Base-by-base conservation (phyloP, 1,284 basidiomycete species). In the Ganoderma boninense region DNA sequence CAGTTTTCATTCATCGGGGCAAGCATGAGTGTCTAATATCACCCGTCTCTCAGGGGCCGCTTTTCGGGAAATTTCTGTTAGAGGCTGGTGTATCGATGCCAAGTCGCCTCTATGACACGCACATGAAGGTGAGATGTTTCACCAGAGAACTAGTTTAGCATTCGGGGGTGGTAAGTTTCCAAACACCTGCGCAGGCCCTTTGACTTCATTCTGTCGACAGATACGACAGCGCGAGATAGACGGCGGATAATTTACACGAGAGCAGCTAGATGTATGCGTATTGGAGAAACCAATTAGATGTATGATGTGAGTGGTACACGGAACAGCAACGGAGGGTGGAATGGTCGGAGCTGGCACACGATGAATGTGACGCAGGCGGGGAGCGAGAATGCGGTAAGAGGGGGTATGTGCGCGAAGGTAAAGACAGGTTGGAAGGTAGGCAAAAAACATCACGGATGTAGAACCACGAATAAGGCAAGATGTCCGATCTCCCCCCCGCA, bases 191-290 rank as follows among this genome's bases (percentile, higher is more conserved):
- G 16, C 20, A 44, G 40, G 40, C 60, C 23, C 60, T 16, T 26
- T 62, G 40, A 26, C 43, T 42, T 26, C 38, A 62, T 62, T 43
- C n/a, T n/a, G 7, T 43, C 40, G 40, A n/a, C 40, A 20, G 38
- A 67, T 29, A 60, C 6, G 61, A 57, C n/a, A 38, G 59, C 16
- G 42, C 42, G 64, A 64, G 69, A 62, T 69, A 62, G 67, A 70
- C 26, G 67, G 65, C 32, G 62, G 71, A 70, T 73, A 71, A 70
- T 70, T 69, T 70, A 73, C 71, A 70, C 60, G 67, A 46, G 59
- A 72, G 71, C 71, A 72, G 66, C 56, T 61, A 68, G 29, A 57
- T 66, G 71, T 60, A 56, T 38, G 54, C 49, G 40, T 63, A 65
- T 20, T 57, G 62, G 63, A 62, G 64, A 35, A 40, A 52, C n/a